Conservation (phyloP, 2,329 filamentous ascomycete genomes). For the Ophiostoma fasciatum region DNA sequence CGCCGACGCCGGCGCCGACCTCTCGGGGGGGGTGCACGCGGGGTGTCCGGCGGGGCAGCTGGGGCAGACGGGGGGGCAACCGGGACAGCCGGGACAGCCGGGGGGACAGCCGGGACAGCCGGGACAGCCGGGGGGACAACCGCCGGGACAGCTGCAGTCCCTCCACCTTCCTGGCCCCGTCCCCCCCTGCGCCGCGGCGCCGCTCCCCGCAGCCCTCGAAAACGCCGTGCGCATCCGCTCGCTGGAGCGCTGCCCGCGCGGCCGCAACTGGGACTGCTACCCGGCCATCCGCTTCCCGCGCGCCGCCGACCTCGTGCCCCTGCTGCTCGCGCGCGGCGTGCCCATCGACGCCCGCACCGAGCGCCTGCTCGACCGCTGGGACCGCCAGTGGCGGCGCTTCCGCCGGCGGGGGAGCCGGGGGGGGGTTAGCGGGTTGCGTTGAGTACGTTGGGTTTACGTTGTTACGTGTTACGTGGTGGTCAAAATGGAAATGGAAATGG, state of each 20-base stretch:
- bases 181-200: background rate
- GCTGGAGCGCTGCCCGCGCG: conserved; percentile 4
- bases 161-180: no score
- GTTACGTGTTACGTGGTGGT: no score
- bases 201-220: conserved; percentile 1
- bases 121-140: no score
- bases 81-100: no score
- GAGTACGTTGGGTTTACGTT: no score
- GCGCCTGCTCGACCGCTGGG: conserved; percentile 7
- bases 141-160: no score
- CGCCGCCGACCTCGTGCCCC: conserved; percentile 1
- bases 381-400: conserved; percentile 3
- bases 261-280: conserved; percentile 8
- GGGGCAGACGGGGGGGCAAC: no score
- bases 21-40: background rate
- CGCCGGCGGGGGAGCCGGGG: no score
- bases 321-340: conserved; percentile 3
- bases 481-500: no score
- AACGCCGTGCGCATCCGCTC: conserved; percentile 4
- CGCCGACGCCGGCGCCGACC: conserved; percentile 3
- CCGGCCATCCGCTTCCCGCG: conserved; percentile 1
- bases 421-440: no score
- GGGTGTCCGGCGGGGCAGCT: no score
- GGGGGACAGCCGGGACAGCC: no score
- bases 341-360: background rate